phyloP scores from a whole-genome alignment of 495 filamentous ascomycete genomes.

The Xylaria curta region DNA sequence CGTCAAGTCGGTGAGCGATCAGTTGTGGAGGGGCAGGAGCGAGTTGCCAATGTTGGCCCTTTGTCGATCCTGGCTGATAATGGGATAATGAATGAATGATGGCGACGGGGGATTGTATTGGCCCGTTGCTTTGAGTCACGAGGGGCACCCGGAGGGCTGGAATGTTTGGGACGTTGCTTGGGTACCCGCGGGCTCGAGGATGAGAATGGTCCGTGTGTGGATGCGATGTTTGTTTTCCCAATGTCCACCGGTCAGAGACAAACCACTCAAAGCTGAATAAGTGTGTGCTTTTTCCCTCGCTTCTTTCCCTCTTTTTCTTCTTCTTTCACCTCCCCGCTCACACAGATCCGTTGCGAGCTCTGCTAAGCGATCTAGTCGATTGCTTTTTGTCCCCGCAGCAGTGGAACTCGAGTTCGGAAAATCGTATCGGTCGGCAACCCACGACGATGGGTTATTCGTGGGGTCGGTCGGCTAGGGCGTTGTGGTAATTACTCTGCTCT shows the following conservation, averaged over 20 bases:
- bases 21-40: neutral
- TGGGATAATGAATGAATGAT: constrained; percentile 12
- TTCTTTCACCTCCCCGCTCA: constrained; percentile 19
- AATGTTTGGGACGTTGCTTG: constrained; percentile 21
- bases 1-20: constrained; percentile 1
- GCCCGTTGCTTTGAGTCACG: constrained; percentile 20
- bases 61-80: constrained; percentile 18
- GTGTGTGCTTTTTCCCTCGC: constrained; percentile 5
- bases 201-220: neutral
- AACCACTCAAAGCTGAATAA: neutral
- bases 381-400: constrained; percentile 30
- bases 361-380: constrained; percentile 2
- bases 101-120: constrained; percentile 16
- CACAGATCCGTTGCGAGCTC: constrained; percentile 4
- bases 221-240: constrained; percentile 1
- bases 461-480: constrained; percentile 15
- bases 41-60: constrained; percentile 14
- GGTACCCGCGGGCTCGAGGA: constrained; percentile 6
- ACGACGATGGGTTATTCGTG: constrained; percentile 19
- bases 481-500: too few relatives aligned
- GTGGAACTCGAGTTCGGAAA: constrained; percentile 25
- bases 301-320: constrained; percentile 17
- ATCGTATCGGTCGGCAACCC: constrained; percentile 17
- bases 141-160: constrained; percentile 20
- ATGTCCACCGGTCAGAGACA: neutral